These are phyloP conservation scores for Pterothamnion heteromorphum DNA, from an alignment of 31 red algal species.

Conservation along the genomic window DNA sequence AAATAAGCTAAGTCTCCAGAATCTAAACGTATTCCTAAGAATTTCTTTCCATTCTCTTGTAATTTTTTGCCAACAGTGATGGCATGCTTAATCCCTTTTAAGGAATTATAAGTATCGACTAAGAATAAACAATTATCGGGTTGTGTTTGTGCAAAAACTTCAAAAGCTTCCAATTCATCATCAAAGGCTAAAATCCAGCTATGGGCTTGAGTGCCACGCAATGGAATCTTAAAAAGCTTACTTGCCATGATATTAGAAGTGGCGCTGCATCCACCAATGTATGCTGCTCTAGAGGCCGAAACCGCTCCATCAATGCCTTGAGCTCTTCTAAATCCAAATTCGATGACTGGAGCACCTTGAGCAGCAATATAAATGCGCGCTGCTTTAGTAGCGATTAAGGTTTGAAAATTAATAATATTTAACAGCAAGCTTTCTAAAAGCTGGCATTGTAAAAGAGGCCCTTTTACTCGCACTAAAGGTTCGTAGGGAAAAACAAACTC, in stretches of 20 bases:
- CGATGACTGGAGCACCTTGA: constrained; percentile 53
- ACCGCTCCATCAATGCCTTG: constrained; percentile 83
- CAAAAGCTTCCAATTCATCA: constrained; percentile 74
- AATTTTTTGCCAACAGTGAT: constrained; percentile 67
- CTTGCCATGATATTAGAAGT: constrained; percentile 73
- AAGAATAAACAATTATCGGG: constrained; percentile 64
- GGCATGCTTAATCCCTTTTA: constrained; percentile 71
- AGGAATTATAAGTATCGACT: constrained; percentile 83
- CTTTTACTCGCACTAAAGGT: constrained; percentile 64
- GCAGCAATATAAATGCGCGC: constrained; percentile 63
- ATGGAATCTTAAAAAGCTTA: constrained; percentile 59
- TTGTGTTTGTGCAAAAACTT: constrained; percentile 64
- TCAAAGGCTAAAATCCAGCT: constrained; percentile 54
- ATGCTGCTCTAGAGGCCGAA: constrained; percentile 58
- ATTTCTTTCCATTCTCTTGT: constrained; percentile 40
- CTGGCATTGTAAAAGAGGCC: constrained; percentile 67
- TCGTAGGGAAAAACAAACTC: constrained; percentile 65
- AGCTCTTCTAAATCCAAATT: constrained; percentile 82
- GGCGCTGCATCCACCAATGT: constrained; percentile 71
- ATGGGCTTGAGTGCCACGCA: constrained; percentile 72
- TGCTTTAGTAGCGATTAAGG: constrained; percentile 76
- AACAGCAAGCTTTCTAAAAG: constrained; percentile 78
- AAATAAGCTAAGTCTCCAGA: constrained; percentile 70
- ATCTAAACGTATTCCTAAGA: constrained; percentile 80
- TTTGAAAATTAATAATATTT: constrained; percentile 65